Conservation (phyloP, 75 land plant genomes). For the Sequoia sempervirens region DNA sequence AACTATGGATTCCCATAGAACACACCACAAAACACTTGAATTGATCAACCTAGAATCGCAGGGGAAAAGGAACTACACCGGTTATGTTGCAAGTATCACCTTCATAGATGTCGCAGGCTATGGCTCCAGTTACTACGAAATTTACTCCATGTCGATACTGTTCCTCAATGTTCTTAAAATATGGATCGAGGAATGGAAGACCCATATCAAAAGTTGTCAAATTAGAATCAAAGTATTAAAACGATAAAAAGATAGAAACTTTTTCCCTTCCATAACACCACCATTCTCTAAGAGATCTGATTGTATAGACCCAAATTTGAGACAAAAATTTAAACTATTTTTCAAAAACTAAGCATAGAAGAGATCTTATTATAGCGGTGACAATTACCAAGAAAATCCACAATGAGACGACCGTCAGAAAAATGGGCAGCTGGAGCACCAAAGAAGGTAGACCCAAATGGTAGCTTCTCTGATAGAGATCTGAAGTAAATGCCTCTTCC, state of each 20-base stretch:
- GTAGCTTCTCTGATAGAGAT: constrained; percentile 1
- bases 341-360: too few relatives aligned
- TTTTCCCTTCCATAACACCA: not conserved
- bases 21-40: too few relatives aligned
- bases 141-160: not conserved
- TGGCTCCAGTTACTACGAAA: not conserved
- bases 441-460: constrained; percentile 18
- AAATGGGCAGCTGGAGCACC: constrained; percentile 15
- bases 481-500: not conserved
- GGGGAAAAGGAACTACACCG: not conserved
- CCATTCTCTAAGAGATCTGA: not conserved
- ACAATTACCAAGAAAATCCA: constrained; percentile 10
- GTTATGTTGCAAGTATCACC: not conserved
- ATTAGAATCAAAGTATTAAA: not conserved
- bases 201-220: not conserved
- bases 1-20: too few relatives aligned
- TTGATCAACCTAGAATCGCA: not conserved
- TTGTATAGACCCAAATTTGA: too few relatives aligned
- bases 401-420: constrained; percentile 14
- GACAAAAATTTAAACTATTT: too few relatives aligned
- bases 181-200: not conserved
- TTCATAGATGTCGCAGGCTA: not conserved
- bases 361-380: too few relatives aligned
- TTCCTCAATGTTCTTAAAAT: not conserved
- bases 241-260: not conserved